phyloP scores from a whole-genome alignment of 73 alveolate species.

The Stentor roeselii region DNA sequence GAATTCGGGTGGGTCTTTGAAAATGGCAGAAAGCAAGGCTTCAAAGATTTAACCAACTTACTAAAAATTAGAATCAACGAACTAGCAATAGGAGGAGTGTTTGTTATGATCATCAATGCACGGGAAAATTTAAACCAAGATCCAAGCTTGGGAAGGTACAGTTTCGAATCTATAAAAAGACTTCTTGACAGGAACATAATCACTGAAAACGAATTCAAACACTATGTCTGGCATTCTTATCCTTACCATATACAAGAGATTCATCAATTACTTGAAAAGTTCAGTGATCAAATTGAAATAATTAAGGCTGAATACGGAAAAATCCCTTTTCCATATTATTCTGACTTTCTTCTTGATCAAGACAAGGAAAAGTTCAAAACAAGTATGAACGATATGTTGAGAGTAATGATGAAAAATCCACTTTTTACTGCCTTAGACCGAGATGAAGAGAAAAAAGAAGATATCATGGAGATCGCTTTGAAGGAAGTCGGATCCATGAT shows the following conservation, averaged over 20 bases:
- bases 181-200: not conserved
- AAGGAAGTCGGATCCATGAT: not conserved
- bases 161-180: not conserved
- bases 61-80: not conserved
- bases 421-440: not conserved
- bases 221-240: not conserved
- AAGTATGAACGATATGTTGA: not conserved
- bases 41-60: not conserved
- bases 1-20: not conserved
- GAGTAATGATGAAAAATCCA: not conserved
- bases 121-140: not conserved
- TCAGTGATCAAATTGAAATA: not conserved
- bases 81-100: not conserved
- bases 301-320: not conserved
- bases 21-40: not conserved
- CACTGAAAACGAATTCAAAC: not conserved
- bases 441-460: not conserved
- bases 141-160: not conserved
- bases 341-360: not conserved
- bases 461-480: not conserved
- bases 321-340: not conserved
- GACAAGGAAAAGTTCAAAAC: not conserved
- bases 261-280: not conserved
- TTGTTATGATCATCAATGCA: not conserved
- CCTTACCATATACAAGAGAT: not conserved